Evolutionary conservation across 495 filamentous ascomycete species (phyloP).

Genomic region (Pseudomonodictys pantanalensis): DNA sequence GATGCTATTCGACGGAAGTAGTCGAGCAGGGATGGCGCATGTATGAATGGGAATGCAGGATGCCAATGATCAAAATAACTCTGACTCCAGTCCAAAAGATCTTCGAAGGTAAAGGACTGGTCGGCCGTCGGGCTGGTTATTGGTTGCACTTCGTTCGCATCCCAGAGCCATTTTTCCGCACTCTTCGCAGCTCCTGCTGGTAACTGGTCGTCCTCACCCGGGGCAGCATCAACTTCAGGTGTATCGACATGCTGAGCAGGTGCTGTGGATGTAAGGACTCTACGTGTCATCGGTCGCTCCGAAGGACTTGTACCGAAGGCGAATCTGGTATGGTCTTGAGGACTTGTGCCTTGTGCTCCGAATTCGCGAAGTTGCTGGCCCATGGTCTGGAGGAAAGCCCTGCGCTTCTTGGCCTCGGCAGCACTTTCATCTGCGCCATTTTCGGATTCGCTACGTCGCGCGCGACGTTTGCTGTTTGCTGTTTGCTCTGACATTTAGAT

Average conservation of each 20-base stretch:
- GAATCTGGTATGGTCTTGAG: neutral
- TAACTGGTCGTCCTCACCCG: slow-evolving; percentile 50
- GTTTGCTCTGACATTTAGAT: neutral
- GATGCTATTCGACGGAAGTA: slow-evolving; percentile 39
- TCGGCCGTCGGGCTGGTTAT: neutral
- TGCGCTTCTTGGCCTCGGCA: neutral
- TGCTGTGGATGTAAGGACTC: too few relatives aligned
- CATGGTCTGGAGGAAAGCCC: neutral
- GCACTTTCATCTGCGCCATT: neutral
- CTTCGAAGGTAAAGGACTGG: neutral
- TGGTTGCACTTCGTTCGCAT: slow-evolving; percentile 4
- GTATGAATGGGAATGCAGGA: slow-evolving; percentile 49
- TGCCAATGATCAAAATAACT: slow-evolving; percentile 53
- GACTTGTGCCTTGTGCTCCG: neutral
- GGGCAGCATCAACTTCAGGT: slow-evolving; percentile 44
- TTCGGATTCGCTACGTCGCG: neutral
- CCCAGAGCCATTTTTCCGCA: slow-evolving; percentile 1
- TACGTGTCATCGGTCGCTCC: neutral
- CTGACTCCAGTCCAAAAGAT: slow-evolving; percentile 43
- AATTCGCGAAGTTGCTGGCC: neutral
- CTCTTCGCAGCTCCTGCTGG: slow-evolving; percentile 15
- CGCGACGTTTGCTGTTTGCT: neutral
- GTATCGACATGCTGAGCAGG: neutral
- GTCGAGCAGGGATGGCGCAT: slow-evolving; percentile 46
- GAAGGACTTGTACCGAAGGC: neutral